A percentile compares a stretch with the other conserved stretches of the same genome.
Evolutionary conservation across 73 alveolate genomes (phyloP).

Genomic region (Uronychia setigera): DNA sequence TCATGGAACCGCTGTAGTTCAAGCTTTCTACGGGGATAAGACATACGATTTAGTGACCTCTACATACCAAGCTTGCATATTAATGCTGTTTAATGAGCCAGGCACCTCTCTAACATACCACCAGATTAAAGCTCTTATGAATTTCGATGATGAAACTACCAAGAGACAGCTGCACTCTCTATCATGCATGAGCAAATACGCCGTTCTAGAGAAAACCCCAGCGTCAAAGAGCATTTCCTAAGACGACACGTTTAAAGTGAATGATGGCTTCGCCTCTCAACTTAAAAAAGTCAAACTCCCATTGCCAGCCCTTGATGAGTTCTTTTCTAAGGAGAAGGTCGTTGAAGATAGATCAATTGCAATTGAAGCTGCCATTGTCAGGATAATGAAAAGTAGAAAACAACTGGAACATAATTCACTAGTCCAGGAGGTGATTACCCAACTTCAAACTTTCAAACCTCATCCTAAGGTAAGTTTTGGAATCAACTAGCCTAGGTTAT

Average conservation of each 20-base stretch:
- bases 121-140: slow-evolving; percentile 39
- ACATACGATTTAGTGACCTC: slow-evolving; percentile 63
- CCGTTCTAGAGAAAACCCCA: slow-evolving; percentile 45
- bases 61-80: slow-evolving; percentile 71
- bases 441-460: slow-evolving; percentile 76
- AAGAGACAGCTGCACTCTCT: slow-evolving; percentile 43
- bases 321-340: slow-evolving; percentile 76
- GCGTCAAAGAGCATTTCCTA: slow-evolving; percentile 18
- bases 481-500: neutral
- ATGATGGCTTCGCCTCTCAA: slow-evolving; percentile 56
- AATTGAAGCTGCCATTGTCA: slow-evolving; percentile 93
- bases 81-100: slow-evolving; percentile 63
- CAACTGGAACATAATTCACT: slow-evolving; percentile 57
- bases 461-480: slow-evolving; percentile 27
- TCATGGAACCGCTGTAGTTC: slow-evolving; percentile 60
- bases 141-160: slow-evolving; percentile 51
- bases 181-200: slow-evolving; percentile 30
- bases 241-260: slow-evolving; percentile 59
- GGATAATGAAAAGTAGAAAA: slow-evolving; percentile 88
- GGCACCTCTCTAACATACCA: slow-evolving; percentile 5
- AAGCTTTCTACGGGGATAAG: slow-evolving; percentile 41
- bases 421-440: slow-evolving; percentile 63
- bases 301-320: slow-evolving; percentile 76
- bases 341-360: slow-evolving; percentile 91
- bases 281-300: slow-evolving; percentile 60